phyloP scores from a whole-genome alignment of 1,284 basidiomycete species.

The Exobasidium rhododendri region DNA sequence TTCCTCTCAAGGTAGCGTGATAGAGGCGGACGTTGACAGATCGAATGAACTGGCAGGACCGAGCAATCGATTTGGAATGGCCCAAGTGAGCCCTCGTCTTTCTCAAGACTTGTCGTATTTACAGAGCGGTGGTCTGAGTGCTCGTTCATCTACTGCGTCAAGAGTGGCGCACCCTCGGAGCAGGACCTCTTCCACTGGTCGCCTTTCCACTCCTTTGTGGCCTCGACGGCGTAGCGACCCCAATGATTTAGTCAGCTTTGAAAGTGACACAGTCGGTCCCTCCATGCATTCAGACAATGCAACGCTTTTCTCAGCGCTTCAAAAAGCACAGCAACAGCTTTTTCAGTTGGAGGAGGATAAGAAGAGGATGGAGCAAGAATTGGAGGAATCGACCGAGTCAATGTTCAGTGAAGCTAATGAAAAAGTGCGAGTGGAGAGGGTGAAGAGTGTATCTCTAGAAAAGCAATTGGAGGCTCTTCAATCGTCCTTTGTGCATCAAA shows the following conservation, averaged over 20 bases:
- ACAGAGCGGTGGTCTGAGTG: background rate
- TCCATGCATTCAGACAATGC: background rate
- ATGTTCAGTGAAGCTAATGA: constrained; percentile 1
- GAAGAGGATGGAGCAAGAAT: background rate
- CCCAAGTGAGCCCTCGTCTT: background rate
- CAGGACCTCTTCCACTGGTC: background rate
- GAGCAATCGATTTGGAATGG: constrained; percentile 5
- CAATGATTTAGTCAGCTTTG: background rate
- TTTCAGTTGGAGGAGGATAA: background rate
- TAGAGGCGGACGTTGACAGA: background rate
- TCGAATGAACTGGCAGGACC: background rate
- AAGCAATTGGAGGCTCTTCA: constrained; percentile 1
- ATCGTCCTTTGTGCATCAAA: background rate
- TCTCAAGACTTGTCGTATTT: too few relatives aligned
- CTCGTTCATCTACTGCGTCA: background rate
- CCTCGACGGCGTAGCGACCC: background rate
- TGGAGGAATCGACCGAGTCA: background rate
- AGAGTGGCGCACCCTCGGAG: background rate
- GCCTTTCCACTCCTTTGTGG: background rate
- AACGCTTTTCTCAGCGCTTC: background rate
- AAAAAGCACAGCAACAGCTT: background rate
- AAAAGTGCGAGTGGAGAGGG: background rate
- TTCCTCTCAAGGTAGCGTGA: background rate
- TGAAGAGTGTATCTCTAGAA: background rate
- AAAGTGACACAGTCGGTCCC: background rate